These are phyloP conservation scores for Metschnikowia rubicola DNA, from an alignment of 805 yeast species.

Conservation along the genomic window DNA sequence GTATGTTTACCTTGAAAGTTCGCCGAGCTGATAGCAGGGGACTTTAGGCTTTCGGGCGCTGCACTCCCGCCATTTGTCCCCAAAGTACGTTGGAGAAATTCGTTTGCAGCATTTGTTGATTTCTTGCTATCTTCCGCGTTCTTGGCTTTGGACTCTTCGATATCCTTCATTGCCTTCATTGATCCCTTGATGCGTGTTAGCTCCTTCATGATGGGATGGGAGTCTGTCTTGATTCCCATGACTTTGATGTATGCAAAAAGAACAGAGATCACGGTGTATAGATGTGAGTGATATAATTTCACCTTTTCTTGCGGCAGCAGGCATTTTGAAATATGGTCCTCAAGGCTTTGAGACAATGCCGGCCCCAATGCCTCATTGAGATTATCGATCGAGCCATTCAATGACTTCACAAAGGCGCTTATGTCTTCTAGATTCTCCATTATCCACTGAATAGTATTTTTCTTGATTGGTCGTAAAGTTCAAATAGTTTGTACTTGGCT, in stretches of 20 bases:
- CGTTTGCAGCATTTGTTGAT: conserved; percentile 37
- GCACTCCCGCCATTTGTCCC: conserved; percentile 36
- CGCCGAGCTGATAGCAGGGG: conserved; percentile 51
- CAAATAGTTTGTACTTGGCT: no score
- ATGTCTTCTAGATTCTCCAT: conserved; percentile 50
- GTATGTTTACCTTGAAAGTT: conserved; percentile 56
- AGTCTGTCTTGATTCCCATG: conserved; percentile 52
- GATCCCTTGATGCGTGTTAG: conserved; percentile 63
- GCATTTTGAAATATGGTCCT: conserved; percentile 30
- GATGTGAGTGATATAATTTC: conserved; percentile 34
- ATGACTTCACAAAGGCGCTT: conserved; percentile 34
- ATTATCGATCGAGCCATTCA: conserved; percentile 35
- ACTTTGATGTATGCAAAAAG: conserved; percentile 58
- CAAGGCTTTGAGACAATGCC: conserved; percentile 36
- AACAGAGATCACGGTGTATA: conserved; percentile 55
- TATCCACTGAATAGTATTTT: neutral
- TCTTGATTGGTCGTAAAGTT: no score
- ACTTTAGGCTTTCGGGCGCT: conserved; percentile 22
- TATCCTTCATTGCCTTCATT: conserved; percentile 53
- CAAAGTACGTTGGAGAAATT: conserved; percentile 45
- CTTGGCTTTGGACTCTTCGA: conserved; percentile 23
- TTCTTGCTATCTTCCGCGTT: conserved; percentile 21
- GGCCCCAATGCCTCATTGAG: conserved; percentile 35
- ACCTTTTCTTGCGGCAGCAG: conserved; percentile 24
- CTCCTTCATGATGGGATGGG: conserved; percentile 66